Evolutionary conservation across 441 rosid species (phyloP).

Genomic region (Biscutella laevigata): DNA sequence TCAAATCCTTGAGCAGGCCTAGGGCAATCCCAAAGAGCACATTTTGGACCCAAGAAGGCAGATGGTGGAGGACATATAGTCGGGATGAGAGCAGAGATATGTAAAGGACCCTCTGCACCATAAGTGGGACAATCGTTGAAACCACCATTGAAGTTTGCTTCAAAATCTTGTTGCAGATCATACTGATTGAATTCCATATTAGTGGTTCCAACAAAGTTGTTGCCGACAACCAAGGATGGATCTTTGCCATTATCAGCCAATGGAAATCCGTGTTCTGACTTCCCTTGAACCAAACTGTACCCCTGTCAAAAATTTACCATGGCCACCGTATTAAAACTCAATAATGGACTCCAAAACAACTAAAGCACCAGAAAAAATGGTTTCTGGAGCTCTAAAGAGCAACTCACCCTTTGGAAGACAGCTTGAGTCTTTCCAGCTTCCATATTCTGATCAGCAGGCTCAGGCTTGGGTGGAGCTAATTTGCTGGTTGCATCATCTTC

Average conservation of each 20-base stretch:
- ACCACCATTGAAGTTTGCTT: conserved; percentile 45
- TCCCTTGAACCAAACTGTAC: conserved; percentile 48
- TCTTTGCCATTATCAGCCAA: conserved; percentile 55
- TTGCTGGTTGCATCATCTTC: conserved; percentile 96
- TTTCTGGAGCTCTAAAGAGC: not conserved
- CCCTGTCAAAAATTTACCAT: conserved; percentile 37
- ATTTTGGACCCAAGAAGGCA: conserved; percentile 93
- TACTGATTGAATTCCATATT: conserved; percentile 58
- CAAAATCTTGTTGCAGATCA: conserved; percentile 65
- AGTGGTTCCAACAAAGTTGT: conserved; percentile 40
- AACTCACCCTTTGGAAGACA: conserved; percentile 52
- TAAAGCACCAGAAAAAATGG: not conserved
- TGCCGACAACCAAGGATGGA: conserved; percentile 38
- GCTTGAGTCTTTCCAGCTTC: conserved; percentile 37
- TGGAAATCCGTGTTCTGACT: conserved; percentile 40
- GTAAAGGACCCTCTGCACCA: conserved; percentile 40
- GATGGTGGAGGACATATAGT: conserved; percentile 75
- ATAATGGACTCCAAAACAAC: not conserved
- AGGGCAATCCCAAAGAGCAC: conserved; percentile 98
- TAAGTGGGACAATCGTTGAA: conserved; percentile 37
- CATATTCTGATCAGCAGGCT: conserved; percentile 73
- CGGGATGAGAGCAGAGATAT: conserved; percentile 50
- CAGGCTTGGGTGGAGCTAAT: conserved; percentile 72
- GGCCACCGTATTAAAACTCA: not conserved
- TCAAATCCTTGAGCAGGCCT: conserved; percentile 86